phyloP scores from a whole-genome alignment of 306 rosid species.

The Vicia sativa region DNA sequence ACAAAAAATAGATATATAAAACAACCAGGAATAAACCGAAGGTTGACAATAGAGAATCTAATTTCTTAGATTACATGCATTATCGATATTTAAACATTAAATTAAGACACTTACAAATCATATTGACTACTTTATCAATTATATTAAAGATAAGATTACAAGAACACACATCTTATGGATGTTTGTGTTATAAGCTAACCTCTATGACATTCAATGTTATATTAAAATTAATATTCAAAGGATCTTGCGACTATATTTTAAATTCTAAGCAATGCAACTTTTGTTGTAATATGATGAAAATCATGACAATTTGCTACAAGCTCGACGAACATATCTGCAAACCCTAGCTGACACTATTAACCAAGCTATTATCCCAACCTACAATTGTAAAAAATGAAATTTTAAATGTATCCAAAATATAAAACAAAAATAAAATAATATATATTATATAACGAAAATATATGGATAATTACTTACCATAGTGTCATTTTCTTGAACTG shows the following conservation, averaged over 20 bases:
- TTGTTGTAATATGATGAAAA: constrained; percentile 1
- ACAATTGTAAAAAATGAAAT: constrained; percentile 25
- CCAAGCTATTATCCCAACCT: constrained; percentile 87
- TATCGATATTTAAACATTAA: neutral
- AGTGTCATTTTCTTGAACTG: constrained; percentile 46
- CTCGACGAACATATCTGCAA: constrained; percentile 65
- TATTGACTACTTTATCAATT: neutral
- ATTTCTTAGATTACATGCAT: neutral
- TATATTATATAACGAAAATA: neutral
- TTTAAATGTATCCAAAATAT: neutral
- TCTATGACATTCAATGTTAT: neutral
- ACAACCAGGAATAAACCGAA: no score
- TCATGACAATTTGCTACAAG: constrained; percentile 39
- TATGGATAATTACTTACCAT: constrained; percentile 48
- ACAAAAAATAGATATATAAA: no score
- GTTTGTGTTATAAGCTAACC: neutral
- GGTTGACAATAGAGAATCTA: no score
- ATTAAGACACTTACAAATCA: constrained; percentile 6
- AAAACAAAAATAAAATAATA: neutral
- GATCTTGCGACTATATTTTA: no score
- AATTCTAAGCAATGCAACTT: neutral
- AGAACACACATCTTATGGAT: neutral
- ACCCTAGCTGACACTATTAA: constrained; percentile 72
- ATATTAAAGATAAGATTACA: neutral
- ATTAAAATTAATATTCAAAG: neutral